phyloP scores from a whole-genome alignment of 2,329 filamentous ascomycete species.

The Aureobasidium leucospermi region DNA sequence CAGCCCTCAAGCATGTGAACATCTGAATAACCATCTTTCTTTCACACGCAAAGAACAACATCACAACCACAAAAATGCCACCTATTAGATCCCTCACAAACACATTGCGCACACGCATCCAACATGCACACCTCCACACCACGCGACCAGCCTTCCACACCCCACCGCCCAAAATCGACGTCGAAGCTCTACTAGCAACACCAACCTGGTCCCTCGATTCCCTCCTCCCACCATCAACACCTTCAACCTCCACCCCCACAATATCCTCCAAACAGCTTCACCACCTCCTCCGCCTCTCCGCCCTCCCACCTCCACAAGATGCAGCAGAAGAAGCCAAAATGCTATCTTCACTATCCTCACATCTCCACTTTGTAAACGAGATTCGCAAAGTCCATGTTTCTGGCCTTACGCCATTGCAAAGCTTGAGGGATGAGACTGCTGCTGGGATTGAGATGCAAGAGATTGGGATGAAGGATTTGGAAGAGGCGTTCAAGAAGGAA shows the following conservation, averaged over 20 bases:
- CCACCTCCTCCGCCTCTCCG: constrained; percentile 83
- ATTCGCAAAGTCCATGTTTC: constrained; percentile 73
- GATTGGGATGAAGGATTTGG: constrained; percentile 52
- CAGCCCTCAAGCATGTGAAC: no score
- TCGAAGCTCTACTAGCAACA: constrained; percentile 47
- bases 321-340: constrained; percentile 60
- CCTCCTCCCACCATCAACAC: constrained; percentile 50
- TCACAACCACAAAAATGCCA: background rate
- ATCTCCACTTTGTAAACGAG: constrained; percentile 84
- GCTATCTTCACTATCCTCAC: constrained; percentile 67
- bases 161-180: constrained; percentile 17
- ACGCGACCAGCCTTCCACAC: background rate
- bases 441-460: constrained; percentile 49
- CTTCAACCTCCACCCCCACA: constrained; percentile 25
- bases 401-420: constrained; percentile 64
- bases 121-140: background rate
- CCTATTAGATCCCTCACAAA: background rate
- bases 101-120: background rate
- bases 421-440: constrained; percentile 72
- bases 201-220: constrained; percentile 80
- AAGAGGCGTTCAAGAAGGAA: constrained; percentile 53
- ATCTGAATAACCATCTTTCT: no score
- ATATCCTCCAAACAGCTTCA: constrained; percentile 63
- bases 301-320: constrained; percentile 65
- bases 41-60: background rate